phyloP scores from a whole-genome alignment of 1,139 yeast genomes.

The Yamadazyma spencermartinsiae region DNA sequence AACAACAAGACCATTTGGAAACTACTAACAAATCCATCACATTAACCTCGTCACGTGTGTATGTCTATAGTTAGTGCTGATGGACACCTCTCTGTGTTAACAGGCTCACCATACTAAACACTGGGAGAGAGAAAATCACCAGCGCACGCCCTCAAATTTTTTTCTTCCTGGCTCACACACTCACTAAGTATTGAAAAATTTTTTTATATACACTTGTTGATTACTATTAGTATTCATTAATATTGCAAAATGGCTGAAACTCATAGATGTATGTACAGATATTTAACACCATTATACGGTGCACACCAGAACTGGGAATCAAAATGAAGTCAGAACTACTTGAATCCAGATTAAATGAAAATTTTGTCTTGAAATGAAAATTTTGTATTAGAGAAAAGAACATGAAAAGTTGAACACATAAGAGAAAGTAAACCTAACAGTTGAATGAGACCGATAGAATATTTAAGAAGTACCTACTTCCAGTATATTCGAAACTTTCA shows the following conservation, averaged over 20 bases:
- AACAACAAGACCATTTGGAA: too few species aligned
- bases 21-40: too few species aligned
- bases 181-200: conserved; percentile 16
- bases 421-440: too few species aligned
- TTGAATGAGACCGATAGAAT: too few species aligned
- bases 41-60: neutral
- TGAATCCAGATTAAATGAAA: too few species aligned
- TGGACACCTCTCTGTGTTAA: too few species aligned
- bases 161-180: neutral
- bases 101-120: neutral
- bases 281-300: conserved; percentile 1
- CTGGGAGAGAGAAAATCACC: neutral
- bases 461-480: too few species aligned
- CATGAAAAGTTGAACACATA: too few species aligned
- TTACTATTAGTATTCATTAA: conserved; percentile 14
- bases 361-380: too few species aligned
- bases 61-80: neutral
- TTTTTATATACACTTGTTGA: conserved; percentile 11
- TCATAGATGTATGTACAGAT: conserved; percentile 79
- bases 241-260: conserved; percentile 79
- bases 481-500: too few species aligned
- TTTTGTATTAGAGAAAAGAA: neutral
- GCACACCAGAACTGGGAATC: neutral
- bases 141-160: conserved; percentile 2
- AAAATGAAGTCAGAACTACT: too few species aligned